phyloP scores from a whole-genome alignment of 768 basidiomycete genomes.

The Calocybe gangraenosa region DNA sequence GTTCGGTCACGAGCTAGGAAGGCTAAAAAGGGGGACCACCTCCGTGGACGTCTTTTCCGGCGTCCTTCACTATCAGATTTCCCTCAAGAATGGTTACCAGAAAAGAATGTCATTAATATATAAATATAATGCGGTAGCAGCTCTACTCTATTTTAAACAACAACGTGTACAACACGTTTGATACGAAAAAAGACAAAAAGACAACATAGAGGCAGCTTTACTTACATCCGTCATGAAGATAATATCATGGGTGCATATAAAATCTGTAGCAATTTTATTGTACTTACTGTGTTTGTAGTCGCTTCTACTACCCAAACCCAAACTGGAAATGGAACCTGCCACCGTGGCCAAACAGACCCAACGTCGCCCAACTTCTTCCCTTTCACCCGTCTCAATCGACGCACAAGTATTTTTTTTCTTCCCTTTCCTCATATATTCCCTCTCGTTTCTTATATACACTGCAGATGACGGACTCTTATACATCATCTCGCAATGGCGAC shows the following conservation, averaged over 20 bases:
- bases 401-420: conserved; percentile 46
- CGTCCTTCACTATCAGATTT: conserved; percentile 76
- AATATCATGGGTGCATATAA: conserved; percentile 25
- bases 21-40: conserved; percentile 69
- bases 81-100: conserved; percentile 79
- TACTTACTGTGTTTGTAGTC: conserved; percentile 21
- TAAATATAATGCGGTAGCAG: not conserved
- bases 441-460: conserved; percentile 22
- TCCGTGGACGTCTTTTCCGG: conserved; percentile 44
- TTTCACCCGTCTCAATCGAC: conserved; percentile 48
- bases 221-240: conserved; percentile 14
- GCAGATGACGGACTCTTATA: conserved; percentile 75
- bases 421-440: conserved; percentile 24
- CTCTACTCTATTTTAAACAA: no score
- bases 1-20: conserved; percentile 68
- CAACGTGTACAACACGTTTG: conserved; percentile 7
- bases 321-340: conserved; percentile 36
- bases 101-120: not conserved
- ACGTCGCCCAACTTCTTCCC: conserved; percentile 48
- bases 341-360: conserved; percentile 43
- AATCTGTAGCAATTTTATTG: not conserved
- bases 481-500: conserved; percentile 64
- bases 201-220: conserved; percentile 5
- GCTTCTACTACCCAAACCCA: conserved; percentile 48
- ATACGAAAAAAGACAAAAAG: not conserved